Evolutionary conservation across 768 basidiomycete genomes (phyloP).

Genomic region (Phlegmacium glaucopus): DNA sequence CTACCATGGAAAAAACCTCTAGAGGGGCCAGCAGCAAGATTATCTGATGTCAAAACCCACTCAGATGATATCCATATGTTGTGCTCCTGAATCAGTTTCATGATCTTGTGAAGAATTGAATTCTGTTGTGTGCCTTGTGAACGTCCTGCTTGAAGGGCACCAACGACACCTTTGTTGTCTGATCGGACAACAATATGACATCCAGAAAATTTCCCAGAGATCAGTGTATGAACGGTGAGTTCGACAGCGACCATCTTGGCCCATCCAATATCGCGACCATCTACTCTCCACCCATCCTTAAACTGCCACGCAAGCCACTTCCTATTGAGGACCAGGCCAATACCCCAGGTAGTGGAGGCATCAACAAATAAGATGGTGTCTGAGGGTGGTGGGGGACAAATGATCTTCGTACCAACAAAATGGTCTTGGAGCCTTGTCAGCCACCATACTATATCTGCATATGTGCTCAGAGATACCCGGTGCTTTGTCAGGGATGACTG

Average conservation of each 20-base stretch:
- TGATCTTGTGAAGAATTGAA: no score
- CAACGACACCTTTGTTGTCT: slow-evolving; percentile 35
- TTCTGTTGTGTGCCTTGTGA: slow-evolving; percentile 19
- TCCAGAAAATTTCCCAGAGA: background rate
- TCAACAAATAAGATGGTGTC: slow-evolving; percentile 30
- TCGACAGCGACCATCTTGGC: slow-evolving; percentile 27
- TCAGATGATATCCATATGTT: no score
- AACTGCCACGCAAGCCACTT: slow-evolving; percentile 30
- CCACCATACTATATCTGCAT: slow-evolving; percentile 27
- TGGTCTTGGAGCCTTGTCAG: slow-evolving; percentile 2
- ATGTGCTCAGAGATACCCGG: slow-evolving; percentile 5
- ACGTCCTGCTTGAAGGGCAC: slow-evolving; percentile 17
- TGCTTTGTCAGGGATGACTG: slow-evolving; percentile 1
- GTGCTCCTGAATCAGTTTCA: no score
- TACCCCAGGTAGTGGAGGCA: slow-evolving; percentile 36
- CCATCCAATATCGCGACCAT: slow-evolving; percentile 22
- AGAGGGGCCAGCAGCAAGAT: no score
- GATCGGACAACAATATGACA: slow-evolving; percentile 24
- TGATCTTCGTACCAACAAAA: no score
- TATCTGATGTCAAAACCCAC: no score
- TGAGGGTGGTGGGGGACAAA: slow-evolving; percentile 2
- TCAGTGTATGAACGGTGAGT: slow-evolving; percentile 12
- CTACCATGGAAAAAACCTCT: no score
- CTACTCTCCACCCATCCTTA: slow-evolving; percentile 7
- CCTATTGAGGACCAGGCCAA: slow-evolving; percentile 28